phyloP scores from a whole-genome alignment of 345 rosid species.

The Heritiera fomes region DNA sequence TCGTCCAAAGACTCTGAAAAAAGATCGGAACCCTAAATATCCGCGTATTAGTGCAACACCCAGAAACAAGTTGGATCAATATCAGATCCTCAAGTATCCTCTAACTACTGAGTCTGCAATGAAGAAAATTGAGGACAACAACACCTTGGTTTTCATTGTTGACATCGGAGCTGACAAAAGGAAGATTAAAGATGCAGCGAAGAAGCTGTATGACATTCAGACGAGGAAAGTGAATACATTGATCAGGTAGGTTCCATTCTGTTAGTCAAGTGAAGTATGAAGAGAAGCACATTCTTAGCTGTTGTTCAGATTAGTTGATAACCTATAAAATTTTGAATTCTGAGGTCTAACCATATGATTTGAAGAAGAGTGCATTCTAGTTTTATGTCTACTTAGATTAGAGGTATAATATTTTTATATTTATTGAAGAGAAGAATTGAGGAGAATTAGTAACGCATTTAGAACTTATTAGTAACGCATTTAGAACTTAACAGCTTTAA shows the following conservation, averaged over 20 bases:
- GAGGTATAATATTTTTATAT: background rate
- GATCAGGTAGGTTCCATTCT: constrained; percentile 43
- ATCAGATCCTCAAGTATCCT: constrained; percentile 61
- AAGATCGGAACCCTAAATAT: constrained; percentile 59
- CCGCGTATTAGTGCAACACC: constrained; percentile 62
- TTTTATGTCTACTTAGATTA: no score
- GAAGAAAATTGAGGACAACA: constrained; percentile 70
- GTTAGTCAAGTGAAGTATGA: background rate
- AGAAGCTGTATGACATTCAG: constrained; percentile 65
- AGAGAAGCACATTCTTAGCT: background rate
- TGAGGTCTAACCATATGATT: no score
- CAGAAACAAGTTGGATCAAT: constrained; percentile 65
- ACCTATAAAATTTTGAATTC: no score
- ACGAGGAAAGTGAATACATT: constrained; percentile 63
- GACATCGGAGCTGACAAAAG: constrained; percentile 65
- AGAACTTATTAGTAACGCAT: background rate
- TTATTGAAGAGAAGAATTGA: background rate
- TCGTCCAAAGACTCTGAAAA: constrained; percentile 61
- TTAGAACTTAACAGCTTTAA: background rate
- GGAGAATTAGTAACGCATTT: background rate
- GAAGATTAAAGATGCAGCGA: constrained; percentile 58
- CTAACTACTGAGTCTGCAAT: constrained; percentile 69
- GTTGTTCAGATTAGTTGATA: background rate
- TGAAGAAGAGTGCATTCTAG: background rate
- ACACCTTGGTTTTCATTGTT: constrained; percentile 66